These are phyloP conservation scores for Plasmodium ovale DNA, from an alignment of 169 alveolate genomes.

Conservation along the genomic window DNA sequence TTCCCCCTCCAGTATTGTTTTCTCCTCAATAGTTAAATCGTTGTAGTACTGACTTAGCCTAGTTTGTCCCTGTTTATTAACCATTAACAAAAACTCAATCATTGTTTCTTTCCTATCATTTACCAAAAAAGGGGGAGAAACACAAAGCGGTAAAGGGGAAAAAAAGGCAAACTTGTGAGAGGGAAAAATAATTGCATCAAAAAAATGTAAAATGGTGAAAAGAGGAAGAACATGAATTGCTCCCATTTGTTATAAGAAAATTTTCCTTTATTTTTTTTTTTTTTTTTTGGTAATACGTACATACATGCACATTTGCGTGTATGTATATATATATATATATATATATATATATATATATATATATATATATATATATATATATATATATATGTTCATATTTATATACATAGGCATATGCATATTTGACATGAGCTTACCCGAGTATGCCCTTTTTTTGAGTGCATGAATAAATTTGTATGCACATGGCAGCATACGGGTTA, in stretches of 20 bases:
- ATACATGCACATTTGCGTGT: not conserved
- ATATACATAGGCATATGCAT: too few relatives aligned
- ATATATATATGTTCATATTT: too few relatives aligned
- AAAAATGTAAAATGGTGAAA: not conserved
- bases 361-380: too few relatives aligned
- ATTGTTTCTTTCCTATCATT: conserved; percentile 76
- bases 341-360: too few relatives aligned
- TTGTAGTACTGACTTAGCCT: conserved; percentile 94
- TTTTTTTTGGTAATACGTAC: not conserved
- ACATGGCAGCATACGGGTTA: too few relatives aligned
- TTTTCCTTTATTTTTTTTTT: not conserved
- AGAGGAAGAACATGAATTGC: not conserved
- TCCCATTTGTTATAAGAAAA: not conserved
- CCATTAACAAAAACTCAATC: conserved; percentile 97
- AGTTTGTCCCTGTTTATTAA: conserved; percentile 98
- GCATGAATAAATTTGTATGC: too few relatives aligned
- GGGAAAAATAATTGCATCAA: not conserved
- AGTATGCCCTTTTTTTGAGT: too few relatives aligned
- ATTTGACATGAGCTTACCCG: too few relatives aligned
- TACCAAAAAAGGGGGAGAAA: not conserved
- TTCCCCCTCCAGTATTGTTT: conserved; percentile 97
- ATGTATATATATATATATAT: too few relatives aligned
- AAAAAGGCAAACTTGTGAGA: not conserved
- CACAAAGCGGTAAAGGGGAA: not conserved
- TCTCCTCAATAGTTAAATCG: conserved; percentile 92